phyloP scores from a whole-genome alignment of 1,284 basidiomycete species.

The Malassezia restricta region DNA sequence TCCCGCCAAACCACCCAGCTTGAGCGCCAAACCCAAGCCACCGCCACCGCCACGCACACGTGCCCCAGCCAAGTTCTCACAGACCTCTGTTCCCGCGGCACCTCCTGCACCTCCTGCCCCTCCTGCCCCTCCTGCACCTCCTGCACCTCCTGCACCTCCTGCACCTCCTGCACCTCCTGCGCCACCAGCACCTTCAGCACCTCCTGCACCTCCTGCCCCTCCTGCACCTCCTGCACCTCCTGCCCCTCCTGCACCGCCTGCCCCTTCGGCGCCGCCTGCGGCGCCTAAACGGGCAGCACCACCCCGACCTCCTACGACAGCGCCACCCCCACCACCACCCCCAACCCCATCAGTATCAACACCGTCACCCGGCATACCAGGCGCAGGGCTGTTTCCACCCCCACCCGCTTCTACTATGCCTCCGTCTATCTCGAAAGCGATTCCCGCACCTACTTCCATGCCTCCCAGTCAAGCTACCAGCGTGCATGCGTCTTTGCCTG shows the following conservation, averaged over 20 bases:
- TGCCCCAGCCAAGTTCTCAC: neutral
- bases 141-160: neutral
- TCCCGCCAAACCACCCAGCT: conserved; percentile 7
- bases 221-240: neutral
- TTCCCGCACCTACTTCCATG: neutral
- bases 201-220: too few species aligned
- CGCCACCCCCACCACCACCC: conserved; percentile 2
- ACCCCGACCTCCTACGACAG: conserved; percentile 5
- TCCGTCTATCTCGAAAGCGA: neutral
- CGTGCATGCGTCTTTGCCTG: neutral
- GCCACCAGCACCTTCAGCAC: neutral
- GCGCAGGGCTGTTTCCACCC: neutral
- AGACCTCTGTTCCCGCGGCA: neutral
- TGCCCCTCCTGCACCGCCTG: conserved; percentile 1
- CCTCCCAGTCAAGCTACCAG: neutral
- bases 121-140: neutral
- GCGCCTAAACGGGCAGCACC: conserved; percentile 15
- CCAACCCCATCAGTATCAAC: neutral
- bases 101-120: neutral
- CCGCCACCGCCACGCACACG: neutral
- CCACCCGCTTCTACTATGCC: neutral
- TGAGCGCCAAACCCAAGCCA: conserved; percentile 7
- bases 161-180: neutral
- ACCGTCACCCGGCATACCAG: neutral
- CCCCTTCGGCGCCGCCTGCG: conserved; percentile 9